These are phyloP conservation scores for Xerocomus nothofagi DNA, from an alignment of 1,284 basidiomycete genomes.

Conservation along the genomic window DNA sequence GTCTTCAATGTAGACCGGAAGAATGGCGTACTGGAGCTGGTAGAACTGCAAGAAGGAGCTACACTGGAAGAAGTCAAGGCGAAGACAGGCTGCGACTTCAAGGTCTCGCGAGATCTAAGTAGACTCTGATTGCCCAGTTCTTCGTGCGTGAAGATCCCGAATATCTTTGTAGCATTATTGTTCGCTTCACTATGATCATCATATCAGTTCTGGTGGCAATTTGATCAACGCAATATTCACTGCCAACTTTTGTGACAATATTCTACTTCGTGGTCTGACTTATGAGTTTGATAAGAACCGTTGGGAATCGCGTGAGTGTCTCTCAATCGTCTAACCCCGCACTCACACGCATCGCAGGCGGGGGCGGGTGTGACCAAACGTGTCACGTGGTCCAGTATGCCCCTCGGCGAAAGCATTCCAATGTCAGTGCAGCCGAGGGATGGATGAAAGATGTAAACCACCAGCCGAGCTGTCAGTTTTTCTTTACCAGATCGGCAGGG, in stretches of 20 bases:
- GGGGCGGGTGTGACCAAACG: neutral
- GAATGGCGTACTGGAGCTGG: slow-evolving; percentile 71
- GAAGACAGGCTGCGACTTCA: slow-evolving; percentile 84
- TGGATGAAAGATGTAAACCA: slow-evolving; percentile 11
- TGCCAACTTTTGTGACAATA: neutral
- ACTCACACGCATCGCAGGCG: neutral
- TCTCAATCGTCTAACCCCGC: neutral
- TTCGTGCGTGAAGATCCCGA: neutral
- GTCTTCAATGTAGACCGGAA: slow-evolving; percentile 87
- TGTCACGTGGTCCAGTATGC: slow-evolving; percentile 4
- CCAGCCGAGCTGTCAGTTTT: slow-evolving; percentile 5
- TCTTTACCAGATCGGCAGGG: slow-evolving; percentile 1
- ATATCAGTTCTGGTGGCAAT: neutral
- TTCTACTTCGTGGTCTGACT: slow-evolving; percentile 2
- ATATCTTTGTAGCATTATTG: slow-evolving; percentile 13
- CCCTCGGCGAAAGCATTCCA: neutral
- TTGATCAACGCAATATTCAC: neutral
- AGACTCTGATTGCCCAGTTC: slow-evolving; percentile 22
- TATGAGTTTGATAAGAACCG: neutral
- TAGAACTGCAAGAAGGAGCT: slow-evolving; percentile 82
- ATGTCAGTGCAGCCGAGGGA: slow-evolving; percentile 1
- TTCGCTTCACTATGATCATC: neutral
- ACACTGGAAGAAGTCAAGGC: slow-evolving; percentile 81
- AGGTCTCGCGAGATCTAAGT: slow-evolving; percentile 47
- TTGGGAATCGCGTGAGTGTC: neutral